phyloP scores from a whole-genome alignment of 768 basidiomycete species.

The Phallus indusiatus region DNA sequence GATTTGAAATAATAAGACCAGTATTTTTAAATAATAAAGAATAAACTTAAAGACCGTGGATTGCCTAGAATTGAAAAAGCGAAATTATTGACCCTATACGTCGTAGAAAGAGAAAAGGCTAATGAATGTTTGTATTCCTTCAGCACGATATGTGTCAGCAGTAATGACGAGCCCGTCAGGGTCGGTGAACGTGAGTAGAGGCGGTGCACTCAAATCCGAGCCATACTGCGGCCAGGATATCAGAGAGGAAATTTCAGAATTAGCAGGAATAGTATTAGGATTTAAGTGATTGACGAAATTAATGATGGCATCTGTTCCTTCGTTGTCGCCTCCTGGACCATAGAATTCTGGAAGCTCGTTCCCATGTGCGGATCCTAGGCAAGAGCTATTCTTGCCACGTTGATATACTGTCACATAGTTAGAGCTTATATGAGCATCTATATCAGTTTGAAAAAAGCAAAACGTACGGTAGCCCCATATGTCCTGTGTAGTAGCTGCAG shows the following conservation, averaged over 20 bases:
- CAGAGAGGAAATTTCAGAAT: constrained; percentile 14
- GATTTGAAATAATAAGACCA: no score
- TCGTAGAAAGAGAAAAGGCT: background rate
- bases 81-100: background rate
- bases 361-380: constrained; percentile 36
- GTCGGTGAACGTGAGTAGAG: constrained; percentile 33
- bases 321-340: constrained; percentile 19
- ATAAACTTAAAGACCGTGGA: no score
- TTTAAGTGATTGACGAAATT: constrained; percentile 34
- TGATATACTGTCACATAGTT: constrained; percentile 33
- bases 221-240: constrained; percentile 38
- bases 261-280: constrained; percentile 27
- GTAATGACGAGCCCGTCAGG: constrained; percentile 25
- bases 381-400: constrained; percentile 32
- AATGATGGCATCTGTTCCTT: constrained; percentile 38
- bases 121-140: constrained; percentile 21
- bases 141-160: constrained; percentile 34
- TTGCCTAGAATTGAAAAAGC: background rate
- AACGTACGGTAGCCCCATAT: constrained; percentile 35
- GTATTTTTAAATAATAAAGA: no score
- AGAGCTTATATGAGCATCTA: no score
- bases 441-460: background rate
- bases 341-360: constrained; percentile 37
- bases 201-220: constrained; percentile 17
- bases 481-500: constrained; percentile 27